A percentile compares a stretch with the other conserved stretches of the same genome.
Evolutionary conservation across 257 asterid species (phyloP).

Genomic region (Nicotiana tomentosiformis): DNA sequence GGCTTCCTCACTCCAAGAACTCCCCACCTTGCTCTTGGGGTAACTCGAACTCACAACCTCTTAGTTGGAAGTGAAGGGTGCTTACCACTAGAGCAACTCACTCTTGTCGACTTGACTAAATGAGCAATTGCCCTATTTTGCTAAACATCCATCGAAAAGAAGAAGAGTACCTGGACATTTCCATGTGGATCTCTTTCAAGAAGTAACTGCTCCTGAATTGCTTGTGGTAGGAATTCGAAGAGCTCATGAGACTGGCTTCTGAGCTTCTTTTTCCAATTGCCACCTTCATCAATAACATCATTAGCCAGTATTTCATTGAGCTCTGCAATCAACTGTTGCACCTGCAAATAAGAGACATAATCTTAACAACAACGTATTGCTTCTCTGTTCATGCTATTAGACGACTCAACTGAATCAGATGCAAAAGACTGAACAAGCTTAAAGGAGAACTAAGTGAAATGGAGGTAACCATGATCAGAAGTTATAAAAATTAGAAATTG

Average conservation of each 20-base stretch:
- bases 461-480: neutral
- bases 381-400: neutral
- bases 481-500: neutral
- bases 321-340: constrained; percentile 87
- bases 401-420: neutral
- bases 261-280: constrained; percentile 82
- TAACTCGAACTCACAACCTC: too few species aligned
- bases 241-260: constrained; percentile 60
- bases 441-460: neutral
- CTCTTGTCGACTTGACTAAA: neutral
- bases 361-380: neutral
- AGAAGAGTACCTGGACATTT: constrained; percentile 71
- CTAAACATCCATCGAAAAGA: neutral
- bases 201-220: constrained; percentile 89
- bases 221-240: constrained; percentile 75
- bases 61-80: too few species aligned
- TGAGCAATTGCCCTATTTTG: neutral
- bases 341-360: constrained; percentile 37
- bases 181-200: constrained; percentile 99
- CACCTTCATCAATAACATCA: constrained; percentile 89
- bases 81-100: too few species aligned
- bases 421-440: neutral
- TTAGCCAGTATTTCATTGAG: constrained; percentile 92
- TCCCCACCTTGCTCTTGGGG: too few species aligned
- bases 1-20: too few species aligned